Evolutionary conservation across 768 basidiomycete genomes (phyloP), one percentile per base, ranked within the genome.

Genomic region (Agrocybe chaxingu): DNA sequence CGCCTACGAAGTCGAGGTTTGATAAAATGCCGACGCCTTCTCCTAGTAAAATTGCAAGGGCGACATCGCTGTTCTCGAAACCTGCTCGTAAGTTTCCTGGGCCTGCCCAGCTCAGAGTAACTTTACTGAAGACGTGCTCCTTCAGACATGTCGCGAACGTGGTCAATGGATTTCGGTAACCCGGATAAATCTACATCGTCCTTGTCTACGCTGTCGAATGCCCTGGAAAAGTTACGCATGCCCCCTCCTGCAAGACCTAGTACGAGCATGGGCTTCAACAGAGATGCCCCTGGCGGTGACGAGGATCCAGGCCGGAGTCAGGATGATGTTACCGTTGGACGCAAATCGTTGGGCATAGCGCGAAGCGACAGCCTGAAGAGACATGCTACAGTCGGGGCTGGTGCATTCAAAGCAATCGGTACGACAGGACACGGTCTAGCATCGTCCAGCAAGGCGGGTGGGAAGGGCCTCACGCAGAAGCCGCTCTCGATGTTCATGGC

Each of bases 201-300:
- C 0, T 64, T 90, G n/a, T 80, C 81, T 4, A 85, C 77, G 4
- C 70, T 90, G 10, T 80, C 84, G 7, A 76, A 74, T 53, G 88
- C 88, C 2, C 67, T 91, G 24, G 82, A 89, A 60, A 86, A 83
- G 59, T 72, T 90, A n/a, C 73, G 75, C 24, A 77, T 79, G 63
- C 86, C 83, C 0, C 76, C 83, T 2, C 87, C 85, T 3, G 74
- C 73, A 18, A 65, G 86, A 37, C 86, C 88, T 1, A 86, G 77
- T 47, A 86, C 86, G 2, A 87, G 82, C 49, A 66, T 89, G 70
- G 88, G 85, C 31, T 87, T 89, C 62, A 77, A 79, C 46, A 64
- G 60, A 33, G 71, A 73, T 18, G 55, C 52, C 11, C 55, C 57
- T 16, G 65, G 62, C 19, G 62, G 65, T 9, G 62, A 67, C 39